Evolutionary conservation across 208 protist species (phyloP), one percentile per base, ranked within the genome.

Genomic region (Trypanosoma lewisi): DNA sequence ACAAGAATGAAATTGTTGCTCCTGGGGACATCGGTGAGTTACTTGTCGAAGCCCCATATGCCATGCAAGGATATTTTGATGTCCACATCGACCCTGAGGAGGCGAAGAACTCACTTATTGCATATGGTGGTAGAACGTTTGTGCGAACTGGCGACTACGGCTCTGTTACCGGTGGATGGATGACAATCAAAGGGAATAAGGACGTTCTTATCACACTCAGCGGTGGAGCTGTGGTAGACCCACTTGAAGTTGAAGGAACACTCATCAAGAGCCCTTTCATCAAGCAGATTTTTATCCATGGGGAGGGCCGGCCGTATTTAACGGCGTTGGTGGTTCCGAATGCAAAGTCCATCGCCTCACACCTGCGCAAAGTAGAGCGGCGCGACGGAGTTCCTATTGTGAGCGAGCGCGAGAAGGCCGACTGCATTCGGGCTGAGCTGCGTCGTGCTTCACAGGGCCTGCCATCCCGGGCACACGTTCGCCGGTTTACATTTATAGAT

Each of bases 51-150:
- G 81, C 85, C 6, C 90, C 90, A 12, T 72, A 94, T 66, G 82
- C 87, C 19, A 96, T 96, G 90, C 87, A 94, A 68, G 90, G 90
- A 28, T 96, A 96, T 76, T 96, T 96, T 67, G 90, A 96, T 63
- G 74, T 94, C 4, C 73, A 96, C 52, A 91, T 96, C 66, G 80
- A 91, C 67, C 90, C 87, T 12, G 85, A 93, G 56, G 85, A 96
- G 67, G 85, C 82, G 0, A 84, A 82, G 54, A 92, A 96, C 58
- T 89, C 90, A 4, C 74, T 96, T 51, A 75, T 96, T 3, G 85
- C 89, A 60, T 96, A 94, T 58, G 90, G 90, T 33, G 83, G 80
- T 59, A 84, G 90, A 59, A 90, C 90, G 28, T 96, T 96, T 78
- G 90, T 96, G 44, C 82, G 90, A 17, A 94, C 90, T 4, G 83